phyloP scores from a whole-genome alignment of 202 grass and related monocot species.

The Tripidium arundinaceum region DNA sequence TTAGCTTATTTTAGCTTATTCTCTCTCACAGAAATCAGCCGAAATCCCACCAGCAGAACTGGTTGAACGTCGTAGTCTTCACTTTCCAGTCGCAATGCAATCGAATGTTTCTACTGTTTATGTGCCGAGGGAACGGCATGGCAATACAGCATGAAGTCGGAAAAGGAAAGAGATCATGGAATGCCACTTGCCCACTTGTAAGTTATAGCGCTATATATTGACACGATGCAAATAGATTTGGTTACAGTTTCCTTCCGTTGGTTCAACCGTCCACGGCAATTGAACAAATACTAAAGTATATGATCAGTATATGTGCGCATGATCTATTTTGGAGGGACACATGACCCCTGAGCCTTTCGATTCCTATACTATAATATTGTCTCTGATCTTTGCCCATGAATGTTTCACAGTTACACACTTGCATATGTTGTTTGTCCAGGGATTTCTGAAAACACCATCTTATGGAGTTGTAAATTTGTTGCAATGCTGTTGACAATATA shows the following conservation, averaged over 20 bases:
- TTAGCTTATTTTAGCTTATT: no score
- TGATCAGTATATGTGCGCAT: conserved; percentile 29
- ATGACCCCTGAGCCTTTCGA: not conserved
- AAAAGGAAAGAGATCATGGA: not conserved
- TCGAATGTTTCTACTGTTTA: not conserved
- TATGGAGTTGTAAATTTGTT: not conserved
- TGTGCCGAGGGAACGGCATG: not conserved
- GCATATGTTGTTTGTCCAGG: not conserved
- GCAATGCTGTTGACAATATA: not conserved
- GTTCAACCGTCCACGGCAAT: conserved; percentile 3
- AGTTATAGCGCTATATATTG: not conserved
- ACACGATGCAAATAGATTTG: not conserved
- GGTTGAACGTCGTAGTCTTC: no score
- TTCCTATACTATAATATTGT: conserved; percentile 37
- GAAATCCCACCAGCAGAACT: no score
- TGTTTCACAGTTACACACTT: no score
- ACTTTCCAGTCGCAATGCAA: not conserved
- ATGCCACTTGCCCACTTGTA: not conserved
- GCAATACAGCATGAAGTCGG: not conserved
- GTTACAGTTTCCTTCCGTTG: not conserved
- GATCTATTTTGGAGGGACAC: conserved; percentile 21
- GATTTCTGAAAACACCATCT: conserved; percentile 15
- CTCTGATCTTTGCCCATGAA: no score
- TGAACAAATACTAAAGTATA: conserved; percentile 37
- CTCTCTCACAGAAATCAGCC: no score